Conservation (phyloP, 768 basidiomycete genomes). For the Mycena latifolia region DNA sequence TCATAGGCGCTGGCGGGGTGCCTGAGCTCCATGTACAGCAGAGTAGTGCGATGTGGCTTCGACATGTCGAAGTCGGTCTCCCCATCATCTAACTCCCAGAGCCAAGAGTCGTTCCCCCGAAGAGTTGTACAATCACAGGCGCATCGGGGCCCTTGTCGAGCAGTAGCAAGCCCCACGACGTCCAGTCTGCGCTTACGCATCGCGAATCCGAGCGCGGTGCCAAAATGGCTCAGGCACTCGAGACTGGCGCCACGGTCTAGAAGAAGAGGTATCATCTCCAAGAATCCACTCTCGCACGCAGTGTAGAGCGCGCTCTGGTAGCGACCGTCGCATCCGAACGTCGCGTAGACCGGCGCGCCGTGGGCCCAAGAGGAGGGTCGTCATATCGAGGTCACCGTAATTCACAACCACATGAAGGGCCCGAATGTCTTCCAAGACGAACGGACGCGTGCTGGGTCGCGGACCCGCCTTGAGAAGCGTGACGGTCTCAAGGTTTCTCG, state of each 20-base stretch:
- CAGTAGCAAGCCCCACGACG: constrained; percentile 6
- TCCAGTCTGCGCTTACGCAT: background rate
- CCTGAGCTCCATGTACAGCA: constrained; percentile 13
- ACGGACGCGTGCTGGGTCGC: no score
- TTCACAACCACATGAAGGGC: background rate
- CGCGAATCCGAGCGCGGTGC: constrained; percentile 21
- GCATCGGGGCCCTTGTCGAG: constrained; percentile 20
- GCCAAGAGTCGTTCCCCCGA: constrained; percentile 1
- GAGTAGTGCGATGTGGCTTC: background rate
- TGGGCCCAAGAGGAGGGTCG: constrained; percentile 16
- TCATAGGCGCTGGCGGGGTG: no score
- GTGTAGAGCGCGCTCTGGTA: background rate
- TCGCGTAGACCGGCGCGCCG: background rate
- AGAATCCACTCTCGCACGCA: background rate
- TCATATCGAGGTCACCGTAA: constrained; percentile 5
- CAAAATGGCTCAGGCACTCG: background rate
- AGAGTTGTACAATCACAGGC: constrained; percentile 7
- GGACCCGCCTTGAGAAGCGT: constrained; percentile 14
- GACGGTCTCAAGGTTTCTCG: background rate
- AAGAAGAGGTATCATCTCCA: constrained; percentile 16
- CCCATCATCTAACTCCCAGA: no score
- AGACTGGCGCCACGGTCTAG: background rate
- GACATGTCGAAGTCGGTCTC: no score
- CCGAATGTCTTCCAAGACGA: no score
- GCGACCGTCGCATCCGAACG: background rate